Conservation (phyloP, 2,329 filamentous ascomycete species). For the Aureobasidium sp. region DNA sequence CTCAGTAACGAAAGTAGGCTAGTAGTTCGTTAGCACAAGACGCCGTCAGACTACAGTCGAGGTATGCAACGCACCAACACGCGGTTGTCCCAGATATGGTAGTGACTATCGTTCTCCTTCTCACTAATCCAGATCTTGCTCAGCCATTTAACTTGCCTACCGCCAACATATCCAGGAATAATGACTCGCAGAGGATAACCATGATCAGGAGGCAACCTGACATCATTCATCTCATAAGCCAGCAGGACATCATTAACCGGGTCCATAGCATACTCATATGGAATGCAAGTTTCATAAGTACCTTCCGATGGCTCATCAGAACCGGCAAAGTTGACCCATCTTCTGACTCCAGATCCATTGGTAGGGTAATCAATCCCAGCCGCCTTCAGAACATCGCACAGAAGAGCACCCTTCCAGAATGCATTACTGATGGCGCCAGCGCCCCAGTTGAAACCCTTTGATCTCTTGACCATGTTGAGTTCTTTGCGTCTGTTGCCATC, state of each 20-base stretch:
- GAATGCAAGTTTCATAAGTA: conserved; percentile 41
- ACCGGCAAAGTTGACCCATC: conserved; percentile 44
- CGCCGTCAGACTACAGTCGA: neutral
- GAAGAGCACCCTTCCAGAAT: conserved; percentile 42
- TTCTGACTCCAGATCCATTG: conserved; percentile 18
- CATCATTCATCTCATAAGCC: conserved; percentile 46
- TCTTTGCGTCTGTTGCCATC: conserved; percentile 45
- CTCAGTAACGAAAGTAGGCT: conserved; percentile 39
- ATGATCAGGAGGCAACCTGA: conserved; percentile 33
- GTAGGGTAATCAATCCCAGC: conserved; percentile 28
- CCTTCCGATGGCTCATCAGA: conserved; percentile 40
- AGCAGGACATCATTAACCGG: conserved; percentile 41
- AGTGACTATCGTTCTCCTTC: conserved; percentile 33
- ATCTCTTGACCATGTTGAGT: conserved; percentile 41
- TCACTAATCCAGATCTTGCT: conserved; percentile 33
- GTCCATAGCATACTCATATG: conserved; percentile 42
- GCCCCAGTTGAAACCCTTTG: conserved; percentile 43
- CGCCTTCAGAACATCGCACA: conserved; percentile 37
- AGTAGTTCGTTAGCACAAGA: neutral
- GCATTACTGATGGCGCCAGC: conserved; percentile 39
- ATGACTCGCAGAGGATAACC: conserved; percentile 36
- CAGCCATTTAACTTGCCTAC: conserved; percentile 36
- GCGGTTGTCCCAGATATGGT: conserved; percentile 45
- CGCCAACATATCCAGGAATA: conserved; percentile 36
- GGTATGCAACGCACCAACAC: conserved; percentile 22